Evolutionary conservation across 2,329 filamentous ascomycete species (phyloP).

Genomic region (Verticillium zaregamsianum): DNA sequence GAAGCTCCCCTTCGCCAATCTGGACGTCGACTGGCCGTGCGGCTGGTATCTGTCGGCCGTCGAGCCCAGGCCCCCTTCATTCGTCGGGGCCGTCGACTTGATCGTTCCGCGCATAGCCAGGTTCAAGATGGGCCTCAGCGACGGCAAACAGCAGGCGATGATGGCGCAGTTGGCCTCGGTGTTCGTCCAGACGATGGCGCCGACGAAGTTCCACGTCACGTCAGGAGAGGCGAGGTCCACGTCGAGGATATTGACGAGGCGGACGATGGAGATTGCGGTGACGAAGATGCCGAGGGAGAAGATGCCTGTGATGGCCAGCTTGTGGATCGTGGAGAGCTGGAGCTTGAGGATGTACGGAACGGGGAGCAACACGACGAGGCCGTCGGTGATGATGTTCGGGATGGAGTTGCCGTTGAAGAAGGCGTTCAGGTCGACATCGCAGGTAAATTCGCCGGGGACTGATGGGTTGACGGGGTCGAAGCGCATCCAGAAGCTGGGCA

Average conservation of each 20-base stretch:
- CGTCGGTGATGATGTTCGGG: slow-evolving; percentile 21
- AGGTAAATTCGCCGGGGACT: slow-evolving; percentile 8
- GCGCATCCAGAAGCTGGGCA: slow-evolving; percentile 14
- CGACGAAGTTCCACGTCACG: slow-evolving; percentile 20
- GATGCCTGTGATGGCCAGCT: slow-evolving; percentile 17
- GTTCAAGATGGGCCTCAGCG: not conserved
- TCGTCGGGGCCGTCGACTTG: not conserved
- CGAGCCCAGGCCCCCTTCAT: not conserved
- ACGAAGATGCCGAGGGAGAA: slow-evolving; percentile 19
- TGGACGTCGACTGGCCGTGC: not conserved
- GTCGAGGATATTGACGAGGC: slow-evolving; percentile 9
- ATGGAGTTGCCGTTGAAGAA: slow-evolving; percentile 24
- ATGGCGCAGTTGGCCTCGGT: slow-evolving; percentile 19
- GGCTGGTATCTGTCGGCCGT: not conserved
- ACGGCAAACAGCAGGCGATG: slow-evolving; percentile 6
- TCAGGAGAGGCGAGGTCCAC: slow-evolving; percentile 14
- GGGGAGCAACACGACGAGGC: slow-evolving; percentile 21
- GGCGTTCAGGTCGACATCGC: slow-evolving; percentile 12
- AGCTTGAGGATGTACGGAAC: slow-evolving; percentile 22
- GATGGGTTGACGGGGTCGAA: slow-evolving; percentile 12
- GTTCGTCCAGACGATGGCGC: slow-evolving; percentile 17
- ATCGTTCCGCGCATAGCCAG: not conserved
- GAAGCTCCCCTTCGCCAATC: not conserved
- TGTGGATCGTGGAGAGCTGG: slow-evolving; percentile 17
- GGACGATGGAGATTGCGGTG: slow-evolving; percentile 13